These are phyloP conservation scores for Boletus semigastroideus DNA, from an alignment of 1,284 basidiomycete species.

Conservation along the genomic window DNA sequence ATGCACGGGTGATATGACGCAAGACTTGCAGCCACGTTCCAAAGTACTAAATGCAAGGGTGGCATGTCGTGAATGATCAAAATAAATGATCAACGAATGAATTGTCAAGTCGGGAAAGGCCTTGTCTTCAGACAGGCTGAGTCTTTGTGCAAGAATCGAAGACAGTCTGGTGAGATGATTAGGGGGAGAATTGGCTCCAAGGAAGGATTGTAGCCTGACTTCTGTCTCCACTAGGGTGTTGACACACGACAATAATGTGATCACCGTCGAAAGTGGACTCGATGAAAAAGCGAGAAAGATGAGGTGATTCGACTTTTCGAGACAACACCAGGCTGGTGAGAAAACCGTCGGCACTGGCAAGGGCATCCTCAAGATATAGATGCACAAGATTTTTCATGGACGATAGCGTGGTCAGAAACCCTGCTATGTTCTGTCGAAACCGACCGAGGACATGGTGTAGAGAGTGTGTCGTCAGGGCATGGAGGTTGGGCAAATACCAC, in stretches of 20 bases:
- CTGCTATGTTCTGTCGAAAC: neutral
- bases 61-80: too few species aligned
- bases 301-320: too few species aligned
- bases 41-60: neutral
- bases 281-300: too few species aligned
- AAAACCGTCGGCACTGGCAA: neutral
- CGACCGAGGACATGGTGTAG: too few species aligned
- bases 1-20: rapidly evolving
- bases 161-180: neutral
- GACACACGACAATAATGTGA: neutral
- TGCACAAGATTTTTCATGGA: neutral
- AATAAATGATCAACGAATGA: neutral
- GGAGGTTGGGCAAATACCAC: neutral
- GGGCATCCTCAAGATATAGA: neutral
- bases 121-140: too few species aligned
- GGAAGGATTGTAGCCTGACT: neutral
- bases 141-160: neutral
- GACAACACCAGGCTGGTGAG: neutral
- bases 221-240: neutral
- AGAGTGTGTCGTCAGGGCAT: neutral
- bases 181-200: too few species aligned
- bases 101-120: too few species aligned
- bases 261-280: constrained; percentile 1
- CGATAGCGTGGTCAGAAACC: neutral
- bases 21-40: neutral